Base-by-base conservation (phyloP, 257 asterid species). In the Petrea volubilis region DNA sequence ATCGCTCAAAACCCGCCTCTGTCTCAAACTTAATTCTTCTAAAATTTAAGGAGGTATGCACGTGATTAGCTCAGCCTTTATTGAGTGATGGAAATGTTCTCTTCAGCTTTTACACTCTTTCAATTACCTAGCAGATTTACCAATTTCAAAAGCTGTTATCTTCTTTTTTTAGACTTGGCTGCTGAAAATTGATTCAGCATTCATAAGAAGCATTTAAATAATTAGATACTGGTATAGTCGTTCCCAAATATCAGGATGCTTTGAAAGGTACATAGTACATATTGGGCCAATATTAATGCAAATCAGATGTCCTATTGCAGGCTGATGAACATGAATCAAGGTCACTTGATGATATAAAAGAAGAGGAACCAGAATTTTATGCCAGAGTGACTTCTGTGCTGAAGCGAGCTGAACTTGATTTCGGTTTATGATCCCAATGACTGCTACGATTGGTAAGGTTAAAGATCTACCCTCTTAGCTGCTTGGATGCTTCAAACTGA, bases 291-390 rank as follows among this genome's bases (percentile, higher is more conserved):
- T 11, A 2, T 58, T 31, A 17, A 2, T 12, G 57, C 24, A 43
- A 51, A 25, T 6, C n/a, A 20, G 14, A 47, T 41, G 17, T 69
- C 67, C 62, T 49, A 65, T 60, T 67, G 73, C 83, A 94, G 98
- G 97, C 90, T 65, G 96, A 91, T 69, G 96, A 89, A 71, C 99
- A 91, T 36, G 99, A 94, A 86, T 86, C 87, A n/a, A 82, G 60
- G 67, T 83, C 97, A 51, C 84, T 89, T 13, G 91, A 91, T 76
- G 91, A 86, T 52, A 78, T 91, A 75, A 82, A 83, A 80, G 90
- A 77, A 63, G 71, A 79, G 8, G 99, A 91, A 59, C 90, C 97
- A 1, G 97, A 88, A 44, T 88, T 81, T 69, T 94, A 84, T 28
- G 71, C 70, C 3, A 80, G 89, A 74, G 96, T 94, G 43, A 82